Percentiles rank a stretch among this genome's conserved stretches.
These are phyloP conservation scores for Pythium sukuiense DNA, from an alignment of 352 stramenopile species.

Conservation along the genomic window DNA sequence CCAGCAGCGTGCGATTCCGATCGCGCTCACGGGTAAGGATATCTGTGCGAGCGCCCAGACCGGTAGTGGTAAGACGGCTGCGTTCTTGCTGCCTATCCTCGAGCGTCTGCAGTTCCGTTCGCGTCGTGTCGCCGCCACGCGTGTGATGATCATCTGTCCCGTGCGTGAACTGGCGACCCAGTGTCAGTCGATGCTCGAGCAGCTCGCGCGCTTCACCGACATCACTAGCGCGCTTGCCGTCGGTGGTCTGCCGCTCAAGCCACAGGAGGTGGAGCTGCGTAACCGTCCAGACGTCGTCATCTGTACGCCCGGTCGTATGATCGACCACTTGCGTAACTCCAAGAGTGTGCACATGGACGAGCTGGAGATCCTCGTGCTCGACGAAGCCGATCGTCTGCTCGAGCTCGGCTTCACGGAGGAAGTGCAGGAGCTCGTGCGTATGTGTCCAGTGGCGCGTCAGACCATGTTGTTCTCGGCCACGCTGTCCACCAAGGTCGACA, in stretches of 20 bases:
- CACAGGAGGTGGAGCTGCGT: constrained; percentile 95
- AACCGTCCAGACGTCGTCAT: constrained; percentile 96
- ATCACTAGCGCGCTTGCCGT: constrained; percentile 93
- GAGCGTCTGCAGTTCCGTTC: constrained; percentile 96
- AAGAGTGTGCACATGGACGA: constrained; percentile 97
- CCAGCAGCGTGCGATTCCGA: constrained; percentile 92
- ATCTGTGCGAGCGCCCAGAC: constrained; percentile 97
- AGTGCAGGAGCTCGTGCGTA: constrained; percentile 94
- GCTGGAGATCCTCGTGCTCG: constrained; percentile 96
- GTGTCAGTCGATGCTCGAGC: constrained; percentile 94
- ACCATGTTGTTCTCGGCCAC: constrained; percentile 99
- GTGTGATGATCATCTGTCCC: constrained; percentile 96
- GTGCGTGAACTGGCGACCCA: constrained; percentile 98
- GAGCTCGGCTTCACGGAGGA: constrained; percentile 99
- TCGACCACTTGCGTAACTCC: constrained; percentile 98
- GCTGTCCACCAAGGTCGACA: constrained; percentile 97
- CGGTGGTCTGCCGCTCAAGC: constrained; percentile 88
- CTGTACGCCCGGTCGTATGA: constrained; percentile 97
- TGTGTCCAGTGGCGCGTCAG: constrained; percentile 94
- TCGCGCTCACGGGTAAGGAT: constrained; percentile 95
- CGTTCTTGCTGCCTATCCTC: constrained; percentile 97
- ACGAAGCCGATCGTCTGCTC: constrained; percentile 95
- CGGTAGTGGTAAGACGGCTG: constrained; percentile 98
- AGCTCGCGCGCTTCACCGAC: constrained; percentile 95
- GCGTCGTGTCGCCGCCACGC: constrained; percentile 83